phyloP scores from a whole-genome alignment of 2,329 filamentous ascomycete species.

The Emericellopsis atlantica region DNA sequence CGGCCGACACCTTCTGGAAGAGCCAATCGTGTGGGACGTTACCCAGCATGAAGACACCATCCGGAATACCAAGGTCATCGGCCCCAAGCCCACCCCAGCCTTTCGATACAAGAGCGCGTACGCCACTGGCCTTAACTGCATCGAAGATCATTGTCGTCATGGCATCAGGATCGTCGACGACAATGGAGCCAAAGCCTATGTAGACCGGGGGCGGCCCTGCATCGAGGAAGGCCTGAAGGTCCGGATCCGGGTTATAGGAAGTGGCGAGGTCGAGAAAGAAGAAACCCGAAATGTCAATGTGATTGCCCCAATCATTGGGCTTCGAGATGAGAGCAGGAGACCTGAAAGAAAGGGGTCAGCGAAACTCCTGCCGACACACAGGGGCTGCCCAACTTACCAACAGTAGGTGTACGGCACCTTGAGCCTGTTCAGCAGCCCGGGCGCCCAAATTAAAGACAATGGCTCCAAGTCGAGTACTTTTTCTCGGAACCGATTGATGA shows the following conservation, averaged over 20 bases:
- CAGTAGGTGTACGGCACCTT: conserved; percentile 82
- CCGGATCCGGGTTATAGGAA: conserved; percentile 51
- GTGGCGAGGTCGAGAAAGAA: conserved; percentile 60
- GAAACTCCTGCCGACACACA: conserved; percentile 9
- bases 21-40: conserved; percentile 86
- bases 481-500: conserved; percentile 79
- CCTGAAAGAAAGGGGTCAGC: conserved; percentile 9
- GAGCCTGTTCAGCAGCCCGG: conserved; percentile 63
- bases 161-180: conserved; percentile 61
- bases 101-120: conserved; percentile 73
- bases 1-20: conserved; percentile 67
- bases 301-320: conserved; percentile 59
- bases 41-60: conserved; percentile 70
- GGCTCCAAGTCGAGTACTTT: conserved; percentile 63
- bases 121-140: conserved; percentile 51
- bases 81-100: conserved; percentile 80
- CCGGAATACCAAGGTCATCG: conserved; percentile 55
- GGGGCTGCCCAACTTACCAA: conserved; percentile 38
- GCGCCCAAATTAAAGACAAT: conserved; percentile 70
- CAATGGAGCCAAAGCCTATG: conserved; percentile 74
- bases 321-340: conserved; percentile 70
- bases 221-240: conserved; percentile 53
- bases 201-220: conserved; percentile 64
- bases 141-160: conserved; percentile 64
- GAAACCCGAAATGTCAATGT: conserved; percentile 66